Evolutionary conservation across 495 filamentous ascomycete genomes (phyloP).

Genomic region (Apiosordaria backusii): DNA sequence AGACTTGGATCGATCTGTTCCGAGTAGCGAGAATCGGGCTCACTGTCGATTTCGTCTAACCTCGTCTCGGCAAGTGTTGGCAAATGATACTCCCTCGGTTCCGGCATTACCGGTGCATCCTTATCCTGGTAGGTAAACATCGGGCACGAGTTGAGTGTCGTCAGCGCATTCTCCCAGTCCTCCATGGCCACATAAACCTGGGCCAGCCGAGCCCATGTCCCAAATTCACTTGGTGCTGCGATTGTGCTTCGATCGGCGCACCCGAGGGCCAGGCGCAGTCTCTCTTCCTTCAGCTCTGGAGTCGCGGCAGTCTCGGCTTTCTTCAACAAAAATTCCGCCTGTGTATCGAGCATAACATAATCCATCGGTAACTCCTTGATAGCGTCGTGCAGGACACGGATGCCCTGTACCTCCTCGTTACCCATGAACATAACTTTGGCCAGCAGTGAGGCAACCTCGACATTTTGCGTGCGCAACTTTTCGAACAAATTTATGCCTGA

Average conservation of each 20-base stretch:
- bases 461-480: constrained; percentile 84
- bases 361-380: constrained; percentile 93
- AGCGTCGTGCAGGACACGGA: constrained; percentile 81
- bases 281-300: constrained; percentile 49
- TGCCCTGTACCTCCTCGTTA: constrained; percentile 93
- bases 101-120: constrained; percentile 89
- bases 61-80: constrained; percentile 86
- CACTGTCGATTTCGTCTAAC: constrained; percentile 89
- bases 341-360: constrained; percentile 87
- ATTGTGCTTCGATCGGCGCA: constrained; percentile 93
- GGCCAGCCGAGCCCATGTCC: constrained; percentile 90
- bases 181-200: constrained; percentile 90
- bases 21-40: constrained; percentile 72
- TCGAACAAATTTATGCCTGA: constrained; percentile 98
- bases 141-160: constrained; percentile 97
- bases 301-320: constrained; percentile 60
- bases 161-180: constrained; percentile 87
- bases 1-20: constrained; percentile 87
- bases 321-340: constrained; percentile 85
- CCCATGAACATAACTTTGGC: constrained; percentile 86
- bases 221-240: constrained; percentile 92
- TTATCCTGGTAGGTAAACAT: constrained; percentile 99
- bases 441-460: constrained; percentile 89
- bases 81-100: constrained; percentile 78
- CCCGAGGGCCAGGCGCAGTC: constrained; percentile 77